Conservation (phyloP, 2,329 filamentous ascomycete genomes). For the Amylocarpus encephaloides region DNA sequence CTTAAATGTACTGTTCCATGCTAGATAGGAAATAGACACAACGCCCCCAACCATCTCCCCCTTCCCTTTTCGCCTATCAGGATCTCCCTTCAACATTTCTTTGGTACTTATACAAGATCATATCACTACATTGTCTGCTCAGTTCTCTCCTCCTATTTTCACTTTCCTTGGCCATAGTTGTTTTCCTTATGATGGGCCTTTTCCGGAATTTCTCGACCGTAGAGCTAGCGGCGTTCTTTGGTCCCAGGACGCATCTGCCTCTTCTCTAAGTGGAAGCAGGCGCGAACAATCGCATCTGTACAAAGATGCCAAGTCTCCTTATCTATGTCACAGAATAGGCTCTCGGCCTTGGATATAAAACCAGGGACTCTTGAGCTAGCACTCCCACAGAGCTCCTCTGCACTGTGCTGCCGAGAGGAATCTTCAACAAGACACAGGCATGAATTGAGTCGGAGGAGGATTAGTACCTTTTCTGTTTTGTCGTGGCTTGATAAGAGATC, state of each 20-base stretch:
- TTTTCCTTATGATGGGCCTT: neutral
- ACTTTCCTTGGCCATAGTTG: too few relatives aligned
- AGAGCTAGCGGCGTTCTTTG: neutral
- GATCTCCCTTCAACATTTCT: too few relatives aligned
- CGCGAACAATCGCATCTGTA: neutral
- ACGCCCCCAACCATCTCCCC: too few relatives aligned
- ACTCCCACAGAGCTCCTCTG: constrained; percentile 29
- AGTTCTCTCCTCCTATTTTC: too few relatives aligned
- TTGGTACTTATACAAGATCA: too few relatives aligned
- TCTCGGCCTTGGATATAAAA: constrained; percentile 29
- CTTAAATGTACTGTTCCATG: too few relatives aligned
- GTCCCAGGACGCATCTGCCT: neutral
- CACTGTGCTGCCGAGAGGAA: constrained; percentile 22
- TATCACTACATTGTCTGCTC: too few relatives aligned
- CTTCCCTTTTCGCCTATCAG: too few relatives aligned
- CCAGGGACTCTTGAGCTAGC: constrained; percentile 29
- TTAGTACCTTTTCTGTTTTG: neutral
- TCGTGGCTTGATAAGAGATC: neutral
- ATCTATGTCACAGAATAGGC: constrained; percentile 32
- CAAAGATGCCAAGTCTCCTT: constrained; percentile 28
- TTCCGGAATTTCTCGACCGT: neutral
- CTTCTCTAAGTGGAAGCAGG: neutral
- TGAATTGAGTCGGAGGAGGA: neutral
- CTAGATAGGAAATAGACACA: too few relatives aligned
- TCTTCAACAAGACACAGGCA: neutral